Evolutionary conservation across 768 basidiomycete species (phyloP), one percentile per base, ranked within the genome.

Genomic region (Rhodotorula taiwanensis): DNA sequence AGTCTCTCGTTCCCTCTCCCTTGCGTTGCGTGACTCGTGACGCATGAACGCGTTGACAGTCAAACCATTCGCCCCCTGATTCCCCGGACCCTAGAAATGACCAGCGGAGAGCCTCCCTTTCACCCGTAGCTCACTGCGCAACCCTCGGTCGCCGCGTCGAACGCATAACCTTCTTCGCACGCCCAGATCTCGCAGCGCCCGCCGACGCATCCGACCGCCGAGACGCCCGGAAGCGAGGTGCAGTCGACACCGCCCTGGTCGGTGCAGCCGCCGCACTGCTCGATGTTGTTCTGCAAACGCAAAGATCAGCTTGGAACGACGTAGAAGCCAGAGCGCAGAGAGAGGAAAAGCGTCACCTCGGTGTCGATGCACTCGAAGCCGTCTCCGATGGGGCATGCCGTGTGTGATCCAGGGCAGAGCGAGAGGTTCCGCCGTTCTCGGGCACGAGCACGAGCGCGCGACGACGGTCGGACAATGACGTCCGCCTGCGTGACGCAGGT

Each of bases 301-400:
- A 23, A 21, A 44, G n/a, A 9, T 20, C 43, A 28, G 41, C 18
- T 15, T 10, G 15, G 16, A 39, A 27, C 18, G 10, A 36, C 11
- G 11, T 33, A 25, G 23, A 28, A 28, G 60, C 25, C 20, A 30
- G 31, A 25, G 21, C 9, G 21, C 13, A 23, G n/a, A n/a, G n/a
- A n/a, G n/a, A 23, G 25, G 9, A 11, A 33, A 31, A 13, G 27
- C 16, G 47, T 27, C 30, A 58, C 33, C 31, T 30, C 15, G n/a
- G 45, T 43, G 64, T 59, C 58, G 51, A 59, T 52, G 50, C 58
- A 59, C 50, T 59, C 58, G 50, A 59, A 59, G 30, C 58, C 58
- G 10, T 25, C 5, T 31, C 31, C 39, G n/a, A 59, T 18, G 4
- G 33, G 4, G 55, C 61, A 63, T 2, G 61, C 55, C 23, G 50